These are phyloP conservation scores for Aureobasidium sp. DNA, from an alignment of 2,329 filamentous ascomycete species.

Conservation along the genomic window DNA sequence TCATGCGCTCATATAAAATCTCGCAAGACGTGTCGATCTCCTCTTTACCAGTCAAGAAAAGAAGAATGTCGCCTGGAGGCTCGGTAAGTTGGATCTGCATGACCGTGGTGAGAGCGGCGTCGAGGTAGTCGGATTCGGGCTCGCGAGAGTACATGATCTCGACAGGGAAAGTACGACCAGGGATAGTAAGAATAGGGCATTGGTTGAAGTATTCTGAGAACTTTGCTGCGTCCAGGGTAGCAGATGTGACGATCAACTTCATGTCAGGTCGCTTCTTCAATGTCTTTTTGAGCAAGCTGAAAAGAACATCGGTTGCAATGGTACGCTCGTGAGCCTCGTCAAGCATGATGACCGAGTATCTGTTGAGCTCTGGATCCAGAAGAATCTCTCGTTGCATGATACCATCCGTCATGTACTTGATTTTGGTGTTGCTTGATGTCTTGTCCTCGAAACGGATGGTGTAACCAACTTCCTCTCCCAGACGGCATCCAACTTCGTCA, in stretches of 20 bases:
- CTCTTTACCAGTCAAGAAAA: constrained; percentile 95
- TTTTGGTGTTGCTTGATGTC: constrained; percentile 76
- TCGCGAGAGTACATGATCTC: constrained; percentile 93
- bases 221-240: constrained; percentile 93
- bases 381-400: constrained; percentile 96
- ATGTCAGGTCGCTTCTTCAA: constrained; percentile 76
- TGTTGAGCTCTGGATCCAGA: constrained; percentile 76
- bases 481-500: constrained; percentile 84
- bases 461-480: constrained; percentile 92
- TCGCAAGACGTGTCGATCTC: constrained; percentile 96
- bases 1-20: constrained; percentile 91
- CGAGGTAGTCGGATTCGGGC: constrained; percentile 91
- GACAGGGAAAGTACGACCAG: constrained; percentile 88
- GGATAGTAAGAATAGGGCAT: constrained; percentile 94
- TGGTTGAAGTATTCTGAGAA: constrained; percentile 95
- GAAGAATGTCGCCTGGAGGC: constrained; percentile 83
- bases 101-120: constrained; percentile 86
- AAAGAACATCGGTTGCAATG: constrained; percentile 90
- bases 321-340: constrained; percentile 98
- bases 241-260: constrained; percentile 93
- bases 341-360: constrained; percentile 95
- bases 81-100: constrained; percentile 98
- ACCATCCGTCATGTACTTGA: constrained; percentile 99
- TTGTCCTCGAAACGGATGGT: constrained; percentile 96
- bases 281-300: constrained; percentile 89